Percentiles rank a stretch among this genome's conserved stretches.
These are phyloP conservation scores for Hypericum perforatum DNA, from an alignment of 345 rosid genomes.

Conservation along the genomic window DNA sequence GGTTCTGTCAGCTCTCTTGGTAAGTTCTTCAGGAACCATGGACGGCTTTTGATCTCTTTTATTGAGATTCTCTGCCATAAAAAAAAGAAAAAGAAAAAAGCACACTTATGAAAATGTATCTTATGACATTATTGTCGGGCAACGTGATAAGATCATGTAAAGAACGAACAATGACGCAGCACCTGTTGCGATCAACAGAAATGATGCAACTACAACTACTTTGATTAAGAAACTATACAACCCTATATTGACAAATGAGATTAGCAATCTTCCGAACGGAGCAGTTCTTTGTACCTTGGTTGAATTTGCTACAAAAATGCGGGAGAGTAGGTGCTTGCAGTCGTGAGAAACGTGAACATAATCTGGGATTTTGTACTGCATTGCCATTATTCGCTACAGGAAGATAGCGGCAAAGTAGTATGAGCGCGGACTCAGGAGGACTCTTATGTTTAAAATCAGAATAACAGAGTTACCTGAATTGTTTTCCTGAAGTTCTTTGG, in stretches of 20 bases:
- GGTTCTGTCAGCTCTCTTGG: conserved; percentile 25
- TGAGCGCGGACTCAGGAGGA: too few relatives aligned
- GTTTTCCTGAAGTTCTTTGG: conserved; percentile 4
- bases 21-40: conserved; percentile 30
- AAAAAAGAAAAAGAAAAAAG: not conserved
- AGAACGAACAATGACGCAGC: too few relatives aligned
- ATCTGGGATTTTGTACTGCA: conserved; percentile 3
- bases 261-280: not conserved
- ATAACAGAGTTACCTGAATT: not conserved
- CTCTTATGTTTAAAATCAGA: too few relatives aligned
- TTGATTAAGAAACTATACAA: not conserved
- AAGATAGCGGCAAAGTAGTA: too few relatives aligned
- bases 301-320: conserved; percentile 1
- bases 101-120: too few relatives aligned
- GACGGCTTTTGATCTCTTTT: conserved; percentile 23
- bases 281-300: not conserved
- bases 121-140: too few relatives aligned
- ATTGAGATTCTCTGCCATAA: conserved; percentile 20
- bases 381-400: not conserved
- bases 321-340: conserved; percentile 2
- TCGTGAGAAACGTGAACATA: conserved; percentile 1
- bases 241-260: too few relatives aligned
- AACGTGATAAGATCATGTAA: too few relatives aligned
- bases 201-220: not conserved
- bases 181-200: too few relatives aligned